Percentiles rank a stretch among this genome's conserved stretches.
phyloP scores from a whole-genome alignment of 2,329 filamentous ascomycete species.

The Allantophomopsis lycopodina region DNA sequence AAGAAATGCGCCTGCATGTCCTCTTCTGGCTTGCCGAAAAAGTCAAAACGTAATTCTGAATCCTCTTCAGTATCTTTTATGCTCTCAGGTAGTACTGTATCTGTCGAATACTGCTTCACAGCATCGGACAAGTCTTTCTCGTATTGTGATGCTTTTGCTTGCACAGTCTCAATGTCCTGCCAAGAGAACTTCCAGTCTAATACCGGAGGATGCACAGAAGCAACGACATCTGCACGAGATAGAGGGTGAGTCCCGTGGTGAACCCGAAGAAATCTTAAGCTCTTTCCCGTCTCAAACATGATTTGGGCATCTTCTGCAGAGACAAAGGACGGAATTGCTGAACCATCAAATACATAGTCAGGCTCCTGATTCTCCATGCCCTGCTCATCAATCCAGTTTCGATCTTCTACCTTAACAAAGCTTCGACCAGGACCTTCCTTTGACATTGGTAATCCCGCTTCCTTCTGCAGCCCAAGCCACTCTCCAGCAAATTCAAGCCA shows the following conservation, averaged over 20 bases:
- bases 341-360: conserved; percentile 48
- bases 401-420: conserved; percentile 45
- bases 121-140: conserved; percentile 26
- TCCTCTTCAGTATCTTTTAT: neutral
- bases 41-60: no score
- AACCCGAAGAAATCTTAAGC: conserved; percentile 55
- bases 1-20: conserved; percentile 33
- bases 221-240: conserved; percentile 33
- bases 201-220: conserved; percentile 34
- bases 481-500: conserved; percentile 56
- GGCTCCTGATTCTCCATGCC: conserved; percentile 40
- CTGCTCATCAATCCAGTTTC: conserved; percentile 41
- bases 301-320: conserved; percentile 51
- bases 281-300: conserved; percentile 72
- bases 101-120: conserved; percentile 13
- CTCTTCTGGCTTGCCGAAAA: conserved; percentile 30
- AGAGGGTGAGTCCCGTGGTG: conserved; percentile 63
- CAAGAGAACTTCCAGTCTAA: conserved; percentile 61
- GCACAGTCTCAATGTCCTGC: conserved; percentile 51
- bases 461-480: conserved; percentile 59
- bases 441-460: conserved; percentile 38
- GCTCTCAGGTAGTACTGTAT: neutral
- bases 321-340: conserved; percentile 60
- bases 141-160: conserved; percentile 41
- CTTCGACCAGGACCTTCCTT: conserved; percentile 33